A percentile compares a stretch with the other conserved stretches of the same genome.
Evolutionary conservation across 108 stramenopile genomes (phyloP).

Genomic region (Stephanodiscus minutulus): DNA sequence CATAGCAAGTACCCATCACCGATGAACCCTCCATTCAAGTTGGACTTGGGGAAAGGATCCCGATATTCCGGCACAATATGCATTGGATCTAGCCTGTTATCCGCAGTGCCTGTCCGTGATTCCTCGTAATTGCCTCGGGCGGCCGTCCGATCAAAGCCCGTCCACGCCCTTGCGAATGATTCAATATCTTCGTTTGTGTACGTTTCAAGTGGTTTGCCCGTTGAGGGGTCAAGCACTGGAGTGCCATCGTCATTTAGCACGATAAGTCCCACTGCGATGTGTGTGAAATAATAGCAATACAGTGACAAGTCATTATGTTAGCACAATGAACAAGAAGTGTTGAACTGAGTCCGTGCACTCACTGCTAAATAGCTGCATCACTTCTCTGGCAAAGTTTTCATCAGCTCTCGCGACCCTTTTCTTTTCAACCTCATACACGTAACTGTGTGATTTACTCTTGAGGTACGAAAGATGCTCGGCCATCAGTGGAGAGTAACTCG

Average conservation of each 20-base stretch:
- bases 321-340: not conserved
- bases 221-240: conserved; percentile 28
- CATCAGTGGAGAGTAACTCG: conserved; percentile 56
- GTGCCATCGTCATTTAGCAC: conserved; percentile 71
- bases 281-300: conserved; percentile 26
- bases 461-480: conserved; percentile 56
- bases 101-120: not conserved
- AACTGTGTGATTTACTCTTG: conserved; percentile 43
- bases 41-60: conserved; percentile 72
- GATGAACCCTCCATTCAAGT: conserved; percentile 54
- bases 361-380: conserved; percentile 37
- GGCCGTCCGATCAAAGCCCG: conserved; percentile 51
- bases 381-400: conserved; percentile 42
- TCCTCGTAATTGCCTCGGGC: conserved; percentile 57
- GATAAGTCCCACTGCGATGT: conserved; percentile 66
- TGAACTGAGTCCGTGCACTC: not conserved
- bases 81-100: conserved; percentile 59
- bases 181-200: conserved; percentile 81
- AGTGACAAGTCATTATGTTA: not conserved
- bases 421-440: conserved; percentile 34
- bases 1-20: conserved; percentile 76
- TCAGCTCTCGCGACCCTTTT: conserved; percentile 19
- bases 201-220: conserved; percentile 40
- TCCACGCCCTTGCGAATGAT: conserved; percentile 65
- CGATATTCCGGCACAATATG: conserved; percentile 40